These are phyloP conservation scores for Hypoxylon sp. DNA, from an alignment of 2,329 filamentous ascomycete species.

Conservation along the genomic window DNA sequence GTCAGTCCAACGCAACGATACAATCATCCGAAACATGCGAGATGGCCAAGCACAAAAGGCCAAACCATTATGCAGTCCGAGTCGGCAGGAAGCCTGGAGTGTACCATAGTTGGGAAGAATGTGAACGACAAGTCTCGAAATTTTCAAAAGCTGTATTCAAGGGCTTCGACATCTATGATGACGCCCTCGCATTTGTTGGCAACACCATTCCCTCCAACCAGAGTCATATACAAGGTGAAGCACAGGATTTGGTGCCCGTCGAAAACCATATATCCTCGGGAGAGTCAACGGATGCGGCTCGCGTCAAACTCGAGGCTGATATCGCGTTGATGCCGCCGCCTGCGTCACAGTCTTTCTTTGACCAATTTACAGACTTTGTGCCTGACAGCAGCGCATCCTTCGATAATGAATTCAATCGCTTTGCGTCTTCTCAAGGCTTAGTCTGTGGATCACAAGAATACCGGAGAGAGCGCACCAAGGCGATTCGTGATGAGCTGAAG, in stretches of 20 bases:
- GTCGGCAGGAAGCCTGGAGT: conserved; percentile 44
- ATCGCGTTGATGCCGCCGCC: conserved; percentile 33
- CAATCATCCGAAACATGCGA: conserved; percentile 7
- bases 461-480: conserved; percentile 37
- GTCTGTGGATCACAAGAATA: conserved; percentile 32
- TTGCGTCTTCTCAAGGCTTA: conserved; percentile 49
- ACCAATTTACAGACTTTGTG: conserved; percentile 45
- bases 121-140: conserved; percentile 29
- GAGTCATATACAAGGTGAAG: conserved; percentile 1
- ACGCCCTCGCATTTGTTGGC: conserved; percentile 26
- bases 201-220: not conserved
- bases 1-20: not conserved
- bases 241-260: not conserved
- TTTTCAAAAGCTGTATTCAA: conserved; percentile 31
- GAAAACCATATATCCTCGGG: not conserved
- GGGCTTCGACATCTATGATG: conserved; percentile 27
- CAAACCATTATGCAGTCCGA: conserved; percentile 46
- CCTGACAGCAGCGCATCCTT: conserved; percentile 45
- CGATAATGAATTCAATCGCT: conserved; percentile 50
- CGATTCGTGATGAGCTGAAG: conserved; percentile 42
- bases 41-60: conserved; percentile 29
- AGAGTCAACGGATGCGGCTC: not conserved
- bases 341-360: conserved; percentile 50
- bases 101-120: conserved; percentile 43
- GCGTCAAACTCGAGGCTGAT: conserved; percentile 13